Evolutionary conservation across 2,329 filamentous ascomycete genomes (phyloP).

Genomic region (Lachnellula cervina): DNA sequence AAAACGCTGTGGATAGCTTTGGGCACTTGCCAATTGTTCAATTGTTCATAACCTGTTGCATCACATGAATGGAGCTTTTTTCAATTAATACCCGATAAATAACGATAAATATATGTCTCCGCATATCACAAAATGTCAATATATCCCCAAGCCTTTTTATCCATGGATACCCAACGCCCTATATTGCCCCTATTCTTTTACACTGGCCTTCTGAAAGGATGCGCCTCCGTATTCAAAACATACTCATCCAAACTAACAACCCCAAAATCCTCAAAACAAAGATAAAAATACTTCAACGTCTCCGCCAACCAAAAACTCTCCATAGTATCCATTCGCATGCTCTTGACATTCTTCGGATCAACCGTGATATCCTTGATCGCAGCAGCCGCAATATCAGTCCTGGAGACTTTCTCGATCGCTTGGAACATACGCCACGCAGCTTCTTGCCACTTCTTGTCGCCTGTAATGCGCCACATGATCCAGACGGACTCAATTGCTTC

Average conservation of each 20-base stretch:
- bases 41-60: too few species aligned
- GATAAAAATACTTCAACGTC: slow-evolving; percentile 59
- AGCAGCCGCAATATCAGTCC: slow-evolving; percentile 40
- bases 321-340: slow-evolving; percentile 45
- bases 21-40: too few species aligned
- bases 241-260: slow-evolving; percentile 56
- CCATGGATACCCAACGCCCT: too few species aligned
- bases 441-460: slow-evolving; percentile 34
- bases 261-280: slow-evolving; percentile 45
- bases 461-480: slow-evolving; percentile 44
- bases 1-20: too few species aligned
- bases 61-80: too few species aligned
- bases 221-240: slow-evolving; percentile 40
- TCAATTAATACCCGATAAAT: too few species aligned
- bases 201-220: slow-evolving; percentile 35
- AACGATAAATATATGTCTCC: too few species aligned
- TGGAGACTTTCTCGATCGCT: slow-evolving; percentile 39
- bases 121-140: too few species aligned
- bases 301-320: slow-evolving; percentile 62
- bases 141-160: too few species aligned
- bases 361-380: slow-evolving; percentile 38
- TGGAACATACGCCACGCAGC: slow-evolving; percentile 46
- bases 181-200: neutral
- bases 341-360: slow-evolving; percentile 39
- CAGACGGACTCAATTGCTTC: slow-evolving; percentile 66